Conservation (phyloP, 2,329 filamentous ascomycete species). For the Orbilia brochopaga region DNA sequence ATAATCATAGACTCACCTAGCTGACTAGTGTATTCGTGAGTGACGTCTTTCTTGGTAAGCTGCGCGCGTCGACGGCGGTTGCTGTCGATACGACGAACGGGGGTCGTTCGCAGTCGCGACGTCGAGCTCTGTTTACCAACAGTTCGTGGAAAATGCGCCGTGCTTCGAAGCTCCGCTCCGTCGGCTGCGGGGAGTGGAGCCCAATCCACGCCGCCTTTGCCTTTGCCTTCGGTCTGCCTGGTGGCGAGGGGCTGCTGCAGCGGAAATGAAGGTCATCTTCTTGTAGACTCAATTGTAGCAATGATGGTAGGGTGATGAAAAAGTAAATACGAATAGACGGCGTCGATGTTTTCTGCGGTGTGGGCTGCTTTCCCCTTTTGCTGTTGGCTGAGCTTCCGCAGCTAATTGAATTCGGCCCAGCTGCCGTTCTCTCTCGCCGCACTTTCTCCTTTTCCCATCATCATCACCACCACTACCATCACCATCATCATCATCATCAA, state of each 20-base stretch:
- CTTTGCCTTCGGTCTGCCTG: neutral
- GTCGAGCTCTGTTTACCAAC: slow-evolving; percentile 1
- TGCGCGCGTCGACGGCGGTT: neutral
- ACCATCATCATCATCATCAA: slow-evolving; percentile 1
- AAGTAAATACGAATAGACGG: too few relatives aligned
- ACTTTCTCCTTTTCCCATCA: neutral
- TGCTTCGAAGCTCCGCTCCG: neutral
- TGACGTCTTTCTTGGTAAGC: neutral
- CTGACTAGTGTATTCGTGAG: too few relatives aligned
- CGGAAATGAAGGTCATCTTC: neutral
- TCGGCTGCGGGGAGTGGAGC: slow-evolving; percentile 1
- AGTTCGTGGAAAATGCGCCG: too few relatives aligned
- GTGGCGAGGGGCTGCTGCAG: neutral
- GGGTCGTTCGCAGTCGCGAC: too few relatives aligned
- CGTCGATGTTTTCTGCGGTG: neutral
- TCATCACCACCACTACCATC: neutral
- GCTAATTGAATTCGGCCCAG: too few relatives aligned
- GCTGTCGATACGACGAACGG: slow-evolving; percentile 9
- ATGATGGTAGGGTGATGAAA: neutral
- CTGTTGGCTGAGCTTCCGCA: neutral
- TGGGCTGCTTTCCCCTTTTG: slow-evolving; percentile 1
- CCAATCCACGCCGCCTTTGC: too few relatives aligned
- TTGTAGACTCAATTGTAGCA: neutral
- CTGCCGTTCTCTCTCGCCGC: neutral
- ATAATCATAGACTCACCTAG: too few relatives aligned